Conservation (phyloP, 257 asterid genomes). For the Solanum etuberosum region DNA sequence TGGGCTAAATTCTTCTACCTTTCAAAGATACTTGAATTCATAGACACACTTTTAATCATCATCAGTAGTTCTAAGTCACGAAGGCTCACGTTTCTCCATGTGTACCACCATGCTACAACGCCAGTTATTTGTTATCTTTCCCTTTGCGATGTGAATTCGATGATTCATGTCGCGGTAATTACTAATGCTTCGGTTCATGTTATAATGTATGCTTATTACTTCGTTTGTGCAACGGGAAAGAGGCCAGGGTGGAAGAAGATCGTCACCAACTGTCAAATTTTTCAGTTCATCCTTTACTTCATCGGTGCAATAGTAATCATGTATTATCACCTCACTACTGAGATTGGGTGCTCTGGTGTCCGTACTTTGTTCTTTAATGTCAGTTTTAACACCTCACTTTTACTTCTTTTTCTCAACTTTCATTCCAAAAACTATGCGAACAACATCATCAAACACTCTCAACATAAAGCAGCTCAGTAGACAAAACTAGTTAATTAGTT, state of each 20-base stretch:
- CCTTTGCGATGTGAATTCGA: conserved; percentile 29
- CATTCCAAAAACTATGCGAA: conserved; percentile 52
- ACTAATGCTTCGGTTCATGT: conserved; percentile 77
- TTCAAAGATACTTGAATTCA: conserved; percentile 65
- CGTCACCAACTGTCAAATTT: conserved; percentile 68
- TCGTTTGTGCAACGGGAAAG: conserved; percentile 41
- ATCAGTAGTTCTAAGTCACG: conserved; percentile 30
- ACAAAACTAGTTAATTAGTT: neutral
- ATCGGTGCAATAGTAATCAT: conserved; percentile 47
- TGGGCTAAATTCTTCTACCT: conserved; percentile 77
- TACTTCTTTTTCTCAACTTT: conserved; percentile 48
- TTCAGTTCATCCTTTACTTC: conserved; percentile 64
- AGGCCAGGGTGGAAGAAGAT: conserved; percentile 72
- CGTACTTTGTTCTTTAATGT: conserved; percentile 68
- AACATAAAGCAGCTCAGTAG: neutral
- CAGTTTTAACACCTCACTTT: conserved; percentile 52
- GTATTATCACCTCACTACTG: conserved; percentile 35
- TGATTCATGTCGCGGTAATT: conserved; percentile 65
- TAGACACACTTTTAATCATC: conserved; percentile 58
- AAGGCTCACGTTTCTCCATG: conserved; percentile 76
- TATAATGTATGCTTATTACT: conserved; percentile 68
- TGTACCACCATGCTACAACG: conserved; percentile 79
- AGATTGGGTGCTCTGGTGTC: conserved; percentile 72
- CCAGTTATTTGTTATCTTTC: conserved; percentile 54
- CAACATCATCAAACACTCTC: neutral